Base-by-base conservation (phyloP, 2,329 filamentous ascomycete genomes). In the Blumeria hordei region DNA sequence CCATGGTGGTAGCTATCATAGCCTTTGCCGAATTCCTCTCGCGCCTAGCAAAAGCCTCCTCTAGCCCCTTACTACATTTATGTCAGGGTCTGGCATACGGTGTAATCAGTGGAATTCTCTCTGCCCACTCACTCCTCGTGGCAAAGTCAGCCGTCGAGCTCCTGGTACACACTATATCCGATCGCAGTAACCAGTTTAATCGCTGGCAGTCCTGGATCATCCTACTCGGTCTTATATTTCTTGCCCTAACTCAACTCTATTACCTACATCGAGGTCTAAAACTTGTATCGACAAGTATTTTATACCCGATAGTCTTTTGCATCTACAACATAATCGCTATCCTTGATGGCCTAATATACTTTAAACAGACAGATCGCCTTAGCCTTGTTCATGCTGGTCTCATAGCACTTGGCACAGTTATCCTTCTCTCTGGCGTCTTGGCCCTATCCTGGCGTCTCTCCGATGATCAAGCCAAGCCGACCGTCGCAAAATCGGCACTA, bases 321-420 rank as follows among this genome's bases (percentile, higher is more conserved):
- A 80, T 96, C 60, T 98, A 96, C 74, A 98, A 98, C 73, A 94
- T 98, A 64, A 88, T 96, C 64, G 92, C 92, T 60, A 98, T 98
- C 61, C 73, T 96, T 61, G 92, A 98, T 68, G 92, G 92, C 35
- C 74, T 98, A 61, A 94, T 98, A 63, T 98, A 96, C 69, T 98
- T 96, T 70, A 77, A 83, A 62, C 92, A 98, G 68, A 84, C 83
- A 54, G 82, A 87, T 59, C 75, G 85, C 55, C 78, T 98, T 59
- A 80, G 81, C 14, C 74, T 79, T 0, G 69, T 92, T 2, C 81
- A 86, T 63, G 90, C 85, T 14, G 78, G 80, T 39, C 75, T 93
- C 45, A 94, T 96, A 59, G 78, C 88, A 0, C 68, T 98, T 1
- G 92, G 92, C 10, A 96, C 90, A 0, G 73, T 80, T 35, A 84